Evolutionary conservation across 2,329 filamentous ascomycete species (phyloP), one percentile per base, ranked within the genome.

Genomic region (Fusarium pseudonygamai): DNA sequence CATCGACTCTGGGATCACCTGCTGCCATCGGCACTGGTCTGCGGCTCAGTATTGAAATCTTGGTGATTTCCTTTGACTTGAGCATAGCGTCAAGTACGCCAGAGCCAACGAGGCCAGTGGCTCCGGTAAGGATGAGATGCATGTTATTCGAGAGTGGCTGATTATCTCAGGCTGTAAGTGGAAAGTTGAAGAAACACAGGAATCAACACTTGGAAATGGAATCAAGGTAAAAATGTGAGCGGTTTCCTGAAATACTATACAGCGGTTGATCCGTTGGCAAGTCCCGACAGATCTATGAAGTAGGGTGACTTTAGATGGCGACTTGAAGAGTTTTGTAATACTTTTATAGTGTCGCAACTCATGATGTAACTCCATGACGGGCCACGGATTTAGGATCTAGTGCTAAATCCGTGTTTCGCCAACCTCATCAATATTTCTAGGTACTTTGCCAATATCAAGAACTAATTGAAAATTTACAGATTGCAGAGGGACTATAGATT

Each of bases 71-170:
- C 34, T 71, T 69, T 10, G 65, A 68, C 22, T 73, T 75, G n/a
- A 75, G 66, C 67, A 75, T 73, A 11, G 66, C 69, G 47, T 75
- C 69, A 20, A 75, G 60, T 5, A 75, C 66, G 24, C 72, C 30
- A 4, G 73, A 68, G 30, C 73, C 73, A 18, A 75, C 60, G 4
- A 75, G 66, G 42, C 72, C 72, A 4, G 73, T 75, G 30, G 73
- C 72, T 2, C 73, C 69, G 26, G 73, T 82, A 87, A 75, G 72
- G 7, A 75, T 71, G 40, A 75, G 69, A 69, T 75, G 73, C 72
- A 75, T 75, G 30, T n/a, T 36, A 3, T 28, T 22, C 37, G 20
- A 13, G 16, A 12, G 7, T 24, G 24, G 12, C n/a, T 37, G 34
- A 10, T 22, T 26, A 39, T 39, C n/a, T 39, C 30, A 36, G n/a